Evolutionary conservation across 2,329 filamentous ascomycete species (phyloP), one percentile per base, ranked within the genome.

Genomic region (Aspergillus candidus): DNA sequence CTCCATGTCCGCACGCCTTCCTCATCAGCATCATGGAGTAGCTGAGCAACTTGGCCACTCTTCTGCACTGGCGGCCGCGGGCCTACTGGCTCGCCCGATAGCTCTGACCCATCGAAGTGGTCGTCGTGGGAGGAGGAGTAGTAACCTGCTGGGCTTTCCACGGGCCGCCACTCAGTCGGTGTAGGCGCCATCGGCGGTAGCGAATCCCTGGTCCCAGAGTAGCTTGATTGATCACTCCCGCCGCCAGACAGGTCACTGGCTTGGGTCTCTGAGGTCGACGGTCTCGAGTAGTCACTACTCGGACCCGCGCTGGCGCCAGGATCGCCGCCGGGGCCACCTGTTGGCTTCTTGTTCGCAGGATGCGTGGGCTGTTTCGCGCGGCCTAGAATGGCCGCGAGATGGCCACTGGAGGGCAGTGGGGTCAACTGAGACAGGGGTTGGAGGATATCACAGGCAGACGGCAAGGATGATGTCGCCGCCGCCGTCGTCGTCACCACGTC

Each of bases 1-100:
- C 55, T 58, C 59, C 62, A 69, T 22, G 55, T 61, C 15, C 63
- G 58, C 17, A 49, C 43, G 8, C 62, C 63, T 12, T 63, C 54
- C 14, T 46, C 50, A 41, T 65, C 63, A 17, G 48, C 51, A 38
- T 63, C 56, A 10, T 51, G 54, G 47, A 67, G 54, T 37, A 61
- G 46, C 39, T 66, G 59, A n/a, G 61, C 52, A 4, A 56, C 54
- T 43, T 67, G 56, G 11, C 47, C 61, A 34, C 56, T 57, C 44
- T 58, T 61, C 41, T 59, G 56, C 14, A 64, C 47, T 6, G 53
- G 34, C 17, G 32, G 41, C 15, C 40, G 30, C 15, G 46, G 35
- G 18, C 41, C 36, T 15, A 32, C 22, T 3, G 22, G 7, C 22
- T 8, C 22, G 22, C 22, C 22, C 22, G 22, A 27, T 27, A 27